Percentiles rank a stretch among this genome's conserved stretches.
Evolutionary conservation across 495 filamentous ascomycete genomes (phyloP).

Genomic region (Alectoria sarmentosa): DNA sequence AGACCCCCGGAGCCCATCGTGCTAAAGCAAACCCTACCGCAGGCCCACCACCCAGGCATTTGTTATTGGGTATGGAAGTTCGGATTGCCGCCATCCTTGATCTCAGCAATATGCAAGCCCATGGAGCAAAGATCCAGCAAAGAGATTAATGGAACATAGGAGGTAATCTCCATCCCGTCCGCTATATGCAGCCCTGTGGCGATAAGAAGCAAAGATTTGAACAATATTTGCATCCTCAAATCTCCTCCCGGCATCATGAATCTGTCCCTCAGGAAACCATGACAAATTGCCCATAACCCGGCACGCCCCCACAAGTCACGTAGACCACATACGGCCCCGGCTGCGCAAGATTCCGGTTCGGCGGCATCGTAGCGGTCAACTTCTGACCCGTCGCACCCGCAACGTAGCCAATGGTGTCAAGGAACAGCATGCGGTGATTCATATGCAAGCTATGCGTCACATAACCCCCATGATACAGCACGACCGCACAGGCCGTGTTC

Average conservation of each 20-base stretch:
- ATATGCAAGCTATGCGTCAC: slow-evolving; percentile 57
- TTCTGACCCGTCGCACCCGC: slow-evolving; percentile 38
- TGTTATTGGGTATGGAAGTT: not conserved
- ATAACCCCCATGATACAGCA: slow-evolving; percentile 54
- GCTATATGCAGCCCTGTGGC: slow-evolving; percentile 1
- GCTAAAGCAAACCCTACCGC: not conserved
- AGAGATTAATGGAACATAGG: not conserved
- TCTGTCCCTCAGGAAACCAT: slow-evolving; percentile 17
- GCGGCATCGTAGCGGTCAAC: slow-evolving; percentile 46
- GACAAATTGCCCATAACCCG: slow-evolving; percentile 49
- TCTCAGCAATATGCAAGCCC: not conserved
- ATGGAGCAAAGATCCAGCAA: not conserved
- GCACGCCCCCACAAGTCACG: slow-evolving; percentile 53
- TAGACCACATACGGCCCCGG: slow-evolving; percentile 58
- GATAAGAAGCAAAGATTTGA: not conserved
- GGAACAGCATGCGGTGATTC: slow-evolving; percentile 52
- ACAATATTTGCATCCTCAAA: not conserved
- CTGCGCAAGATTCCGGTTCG: slow-evolving; percentile 47
- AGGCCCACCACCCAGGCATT: not conserved
- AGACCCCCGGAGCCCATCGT: not conserved
- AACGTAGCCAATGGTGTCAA: slow-evolving; percentile 46
- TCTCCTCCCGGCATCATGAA: not conserved
- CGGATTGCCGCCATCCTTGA: not conserved
- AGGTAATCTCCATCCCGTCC: not conserved
- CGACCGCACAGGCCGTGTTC: slow-evolving; percentile 39